Conservation (phyloP, 306 rosid species). For the Trifolium repens region DNA sequence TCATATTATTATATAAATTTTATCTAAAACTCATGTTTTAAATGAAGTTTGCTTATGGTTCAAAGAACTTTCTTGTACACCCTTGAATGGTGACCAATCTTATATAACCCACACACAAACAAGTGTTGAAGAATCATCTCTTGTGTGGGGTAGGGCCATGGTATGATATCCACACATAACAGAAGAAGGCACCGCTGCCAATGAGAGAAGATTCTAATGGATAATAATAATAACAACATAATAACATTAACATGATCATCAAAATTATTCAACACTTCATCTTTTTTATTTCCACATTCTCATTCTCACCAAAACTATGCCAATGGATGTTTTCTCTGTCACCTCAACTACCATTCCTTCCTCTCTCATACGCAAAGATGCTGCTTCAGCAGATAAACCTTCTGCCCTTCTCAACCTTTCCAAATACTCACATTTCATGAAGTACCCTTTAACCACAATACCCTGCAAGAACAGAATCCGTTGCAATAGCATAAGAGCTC, state of each 20-base stretch:
- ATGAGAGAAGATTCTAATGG: slow-evolving; percentile 43
- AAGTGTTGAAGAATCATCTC: not conserved
- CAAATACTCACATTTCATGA: slow-evolving; percentile 51
- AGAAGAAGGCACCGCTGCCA: slow-evolving; percentile 47
- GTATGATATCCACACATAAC: slow-evolving; percentile 72
- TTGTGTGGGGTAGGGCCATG: slow-evolving; percentile 50
- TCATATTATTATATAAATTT: no score
- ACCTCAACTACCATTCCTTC: slow-evolving; percentile 61
- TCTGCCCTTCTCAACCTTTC: slow-evolving; percentile 44
- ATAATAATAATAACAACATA: slow-evolving; percentile 24
- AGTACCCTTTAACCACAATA: slow-evolving; percentile 40
- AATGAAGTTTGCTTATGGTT: no score
- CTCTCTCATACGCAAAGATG: slow-evolving; percentile 47
- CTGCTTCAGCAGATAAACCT: slow-evolving; percentile 46
- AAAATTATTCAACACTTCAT: slow-evolving; percentile 31
- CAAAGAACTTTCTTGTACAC: no score
- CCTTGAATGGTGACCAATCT: not conserved
- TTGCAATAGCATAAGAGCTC: slow-evolving; percentile 50
- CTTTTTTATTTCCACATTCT: not conserved
- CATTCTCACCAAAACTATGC: slow-evolving; percentile 39
- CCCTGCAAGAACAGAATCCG: slow-evolving; percentile 29
- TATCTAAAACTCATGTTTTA: no score
- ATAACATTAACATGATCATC: slow-evolving; percentile 17
- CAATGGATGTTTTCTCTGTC: slow-evolving; percentile 72
- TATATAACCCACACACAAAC: not conserved